These are phyloP conservation scores for Rhizopogon rudus DNA, from an alignment of 768 basidiomycete species.

Conservation along the genomic window DNA sequence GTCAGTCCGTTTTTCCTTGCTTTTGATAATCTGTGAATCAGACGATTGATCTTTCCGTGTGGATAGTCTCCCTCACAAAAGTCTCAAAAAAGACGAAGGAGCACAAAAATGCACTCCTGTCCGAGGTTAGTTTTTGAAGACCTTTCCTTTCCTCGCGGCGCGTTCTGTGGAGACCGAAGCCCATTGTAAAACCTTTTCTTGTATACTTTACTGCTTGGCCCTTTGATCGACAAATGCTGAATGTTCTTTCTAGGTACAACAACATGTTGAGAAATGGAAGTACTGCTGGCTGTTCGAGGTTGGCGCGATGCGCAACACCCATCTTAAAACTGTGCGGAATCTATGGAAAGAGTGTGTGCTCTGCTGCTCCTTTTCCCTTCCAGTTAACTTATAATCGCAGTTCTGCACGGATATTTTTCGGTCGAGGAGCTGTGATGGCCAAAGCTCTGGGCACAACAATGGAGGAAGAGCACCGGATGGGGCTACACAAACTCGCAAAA, in stretches of 20 bases:
- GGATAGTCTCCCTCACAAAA: conserved; percentile 86
- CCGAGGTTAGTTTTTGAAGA: conserved; percentile 48
- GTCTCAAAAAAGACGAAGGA: conserved; percentile 91
- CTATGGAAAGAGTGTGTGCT: conserved; percentile 84
- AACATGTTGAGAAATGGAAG: conserved; percentile 82
- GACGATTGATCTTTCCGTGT: conserved; percentile 9
- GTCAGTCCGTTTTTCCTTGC: conserved; percentile 38
- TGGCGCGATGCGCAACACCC: conserved; percentile 92
- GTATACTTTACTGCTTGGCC: neutral
- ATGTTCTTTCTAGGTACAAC: conserved; percentile 50
- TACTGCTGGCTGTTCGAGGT: conserved; percentile 97
- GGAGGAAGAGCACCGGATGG: conserved; percentile 81
- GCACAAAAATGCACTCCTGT: conserved; percentile 81
- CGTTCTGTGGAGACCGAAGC: neutral
- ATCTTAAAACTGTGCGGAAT: conserved; percentile 88
- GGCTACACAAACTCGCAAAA: conserved; percentile 74
- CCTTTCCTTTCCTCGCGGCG: neutral
- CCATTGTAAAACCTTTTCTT: neutral
- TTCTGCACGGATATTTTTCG: conserved; percentile 88
- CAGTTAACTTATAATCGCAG: conserved; percentile 30
- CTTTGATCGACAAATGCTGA: neutral
- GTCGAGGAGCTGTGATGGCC: conserved; percentile 85
- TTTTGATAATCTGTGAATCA: conserved; percentile 1
- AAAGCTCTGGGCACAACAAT: conserved; percentile 87
- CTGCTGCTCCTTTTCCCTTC: neutral